These are phyloP conservation scores for Yamadazyma membranifaciens DNA, from an alignment of 1,139 yeast species.

Conservation along the genomic window DNA sequence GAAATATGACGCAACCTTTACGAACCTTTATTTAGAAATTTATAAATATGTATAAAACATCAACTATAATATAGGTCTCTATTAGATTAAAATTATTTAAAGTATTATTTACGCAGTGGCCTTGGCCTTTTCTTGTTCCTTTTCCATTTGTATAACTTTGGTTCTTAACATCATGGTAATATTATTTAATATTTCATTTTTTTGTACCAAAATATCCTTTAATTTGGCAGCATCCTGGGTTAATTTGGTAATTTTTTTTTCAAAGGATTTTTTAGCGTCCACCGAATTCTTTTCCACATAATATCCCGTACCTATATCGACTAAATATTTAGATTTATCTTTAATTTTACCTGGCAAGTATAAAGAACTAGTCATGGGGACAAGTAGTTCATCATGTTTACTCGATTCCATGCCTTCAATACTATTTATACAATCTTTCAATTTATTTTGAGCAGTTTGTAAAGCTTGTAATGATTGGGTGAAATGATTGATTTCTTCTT, in stretches of 20 bases:
- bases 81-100: too few relatives aligned
- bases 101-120: not conserved
- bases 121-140: constrained; percentile 21
- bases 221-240: constrained; percentile 72
- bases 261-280: constrained; percentile 74
- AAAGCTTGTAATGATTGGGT: constrained; percentile 82
- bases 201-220: constrained; percentile 69
- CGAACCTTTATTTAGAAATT: too few relatives aligned
- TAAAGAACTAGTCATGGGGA: constrained; percentile 85
- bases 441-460: constrained; percentile 78
- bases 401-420: constrained; percentile 56
- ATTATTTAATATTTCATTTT: constrained; percentile 51
- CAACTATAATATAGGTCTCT: too few relatives aligned
- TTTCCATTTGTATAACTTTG: constrained; percentile 44
- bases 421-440: constrained; percentile 75
- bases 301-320: constrained; percentile 96
- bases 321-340: constrained; percentile 69
- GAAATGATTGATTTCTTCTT: constrained; percentile 82
- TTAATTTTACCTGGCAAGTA: constrained; percentile 82
- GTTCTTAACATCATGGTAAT: constrained; percentile 52
- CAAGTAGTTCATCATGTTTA: constrained; percentile 55
- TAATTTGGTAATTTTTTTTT: constrained; percentile 69
- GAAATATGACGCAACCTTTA: not conserved
- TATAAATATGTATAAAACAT: too few relatives aligned
- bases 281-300: constrained; percentile 74